Percentiles rank a stretch among this genome's conserved stretches.
phyloP scores from a whole-genome alignment of 768 basidiomycete species.

The Termitomyces sp. region DNA sequence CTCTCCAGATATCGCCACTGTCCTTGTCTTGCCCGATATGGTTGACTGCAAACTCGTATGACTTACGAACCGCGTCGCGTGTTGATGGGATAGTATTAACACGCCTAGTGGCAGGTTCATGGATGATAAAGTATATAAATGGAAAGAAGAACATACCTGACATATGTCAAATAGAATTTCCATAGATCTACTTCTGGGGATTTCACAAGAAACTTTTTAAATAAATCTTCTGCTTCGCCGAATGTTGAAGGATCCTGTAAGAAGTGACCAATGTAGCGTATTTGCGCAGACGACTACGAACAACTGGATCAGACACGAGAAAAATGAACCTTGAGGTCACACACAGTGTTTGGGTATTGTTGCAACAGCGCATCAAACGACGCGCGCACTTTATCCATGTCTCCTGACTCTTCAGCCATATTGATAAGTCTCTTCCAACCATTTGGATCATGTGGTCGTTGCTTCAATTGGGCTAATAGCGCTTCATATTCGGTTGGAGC shows the following conservation, averaged over 20 bases:
- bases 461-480: slow-evolving; percentile 53
- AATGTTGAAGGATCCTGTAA: slow-evolving; percentile 59
- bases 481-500: slow-evolving; percentile 65
- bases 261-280: slow-evolving; percentile 78
- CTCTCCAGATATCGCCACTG: slow-evolving; percentile 88
- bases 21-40: slow-evolving; percentile 91
- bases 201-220: slow-evolving; percentile 78
- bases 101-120: slow-evolving; percentile 36
- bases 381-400: slow-evolving; percentile 74
- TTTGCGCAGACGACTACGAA: slow-evolving; percentile 72
- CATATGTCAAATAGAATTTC: slow-evolving; percentile 91
- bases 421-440: slow-evolving; percentile 75
- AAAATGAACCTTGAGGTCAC: slow-evolving; percentile 26
- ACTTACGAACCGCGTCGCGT: slow-evolving; percentile 76
- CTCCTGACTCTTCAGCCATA: slow-evolving; percentile 69
- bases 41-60: slow-evolving; percentile 90
- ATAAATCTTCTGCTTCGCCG: slow-evolving; percentile 79
- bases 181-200: slow-evolving; percentile 89
- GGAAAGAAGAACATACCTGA: slow-evolving; percentile 54
- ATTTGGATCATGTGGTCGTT: slow-evolving; percentile 71
- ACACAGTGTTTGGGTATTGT: slow-evolving; percentile 89
- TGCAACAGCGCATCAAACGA: slow-evolving; percentile 80
- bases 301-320: slow-evolving; percentile 7
- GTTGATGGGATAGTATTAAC: slow-evolving; percentile 60
- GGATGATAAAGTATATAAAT: neutral